A percentile compares a stretch with the other conserved stretches of the same genome.
Evolutionary conservation across 2,329 filamentous ascomycete species (phyloP).

Genomic region (Dendrostoma leiphaemia): DNA sequence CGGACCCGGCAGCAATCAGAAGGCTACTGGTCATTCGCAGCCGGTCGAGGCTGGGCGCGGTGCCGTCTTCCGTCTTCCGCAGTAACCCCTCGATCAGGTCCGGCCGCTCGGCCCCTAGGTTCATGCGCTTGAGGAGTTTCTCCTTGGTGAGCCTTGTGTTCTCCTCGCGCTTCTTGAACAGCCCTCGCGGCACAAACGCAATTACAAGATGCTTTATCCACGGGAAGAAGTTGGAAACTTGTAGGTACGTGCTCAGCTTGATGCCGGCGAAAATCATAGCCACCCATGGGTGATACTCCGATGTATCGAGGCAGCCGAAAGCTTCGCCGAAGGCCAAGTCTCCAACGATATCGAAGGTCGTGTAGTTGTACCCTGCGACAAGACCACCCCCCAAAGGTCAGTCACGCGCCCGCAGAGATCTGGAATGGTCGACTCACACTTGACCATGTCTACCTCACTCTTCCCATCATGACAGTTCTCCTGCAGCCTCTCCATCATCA

Average conservation of each 20-base stretch:
- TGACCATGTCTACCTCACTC: neutral
- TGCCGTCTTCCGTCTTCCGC: conserved; percentile 3
- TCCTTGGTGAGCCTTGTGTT: conserved; percentile 8
- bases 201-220: neutral
- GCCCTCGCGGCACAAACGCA: neutral
- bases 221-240: conserved; percentile 1
- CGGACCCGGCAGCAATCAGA: conserved; percentile 14
- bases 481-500: conserved; percentile 5
- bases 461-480: neutral
- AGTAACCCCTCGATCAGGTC: conserved; percentile 17
- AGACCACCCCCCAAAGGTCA: neutral
- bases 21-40: neutral
- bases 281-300: conserved; percentile 16
- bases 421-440: neutral
- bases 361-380: conserved; percentile 14
- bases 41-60: neutral
- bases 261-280: conserved; percentile 17
- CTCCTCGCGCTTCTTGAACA: conserved; percentile 1
- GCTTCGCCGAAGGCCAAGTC: conserved; percentile 17
- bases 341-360: conserved; percentile 15
- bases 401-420: neutral
- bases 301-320: conserved; percentile 13
- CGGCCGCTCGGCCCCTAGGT: conserved; percentile 4
- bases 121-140: conserved; percentile 15
- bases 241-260: neutral